These are phyloP conservation scores for Caloboletus firmus DNA, from an alignment of 1,284 basidiomycete species.

Conservation along the genomic window DNA sequence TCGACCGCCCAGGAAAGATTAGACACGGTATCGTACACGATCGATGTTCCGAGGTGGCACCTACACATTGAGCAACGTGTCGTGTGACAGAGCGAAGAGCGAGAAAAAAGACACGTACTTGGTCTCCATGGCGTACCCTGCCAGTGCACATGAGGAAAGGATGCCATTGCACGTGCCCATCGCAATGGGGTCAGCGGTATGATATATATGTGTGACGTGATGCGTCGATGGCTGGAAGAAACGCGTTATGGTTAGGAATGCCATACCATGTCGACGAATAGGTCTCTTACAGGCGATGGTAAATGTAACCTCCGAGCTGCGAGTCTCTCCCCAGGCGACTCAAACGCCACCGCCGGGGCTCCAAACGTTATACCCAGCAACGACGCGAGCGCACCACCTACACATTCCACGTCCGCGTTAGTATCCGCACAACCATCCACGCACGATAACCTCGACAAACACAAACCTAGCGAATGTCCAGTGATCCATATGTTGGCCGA, in stretches of 20 bases:
- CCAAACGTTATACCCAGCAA: constrained; percentile 91
- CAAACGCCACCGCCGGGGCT: constrained; percentile 86
- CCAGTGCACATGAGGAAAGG: constrained; percentile 68
- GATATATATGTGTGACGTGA: constrained; percentile 81
- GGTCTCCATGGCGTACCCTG: constrained; percentile 78
- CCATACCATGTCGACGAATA: not conserved
- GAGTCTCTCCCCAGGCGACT: constrained; percentile 88
- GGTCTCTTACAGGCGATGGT: constrained; percentile 64
- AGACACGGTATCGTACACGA: constrained; percentile 89
- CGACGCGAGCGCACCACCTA: constrained; percentile 83
- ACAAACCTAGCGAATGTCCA: constrained; percentile 68
- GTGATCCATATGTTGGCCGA: constrained; percentile 90
- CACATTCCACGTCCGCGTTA: not conserved
- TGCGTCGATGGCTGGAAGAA: constrained; percentile 60
- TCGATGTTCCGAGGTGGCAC: constrained; percentile 82
- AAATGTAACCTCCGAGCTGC: constrained; percentile 87
- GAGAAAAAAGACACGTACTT: constrained; percentile 41
- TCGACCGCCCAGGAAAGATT: constrained; percentile 83
- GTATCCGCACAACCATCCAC: not conserved
- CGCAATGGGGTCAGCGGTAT: constrained; percentile 84
- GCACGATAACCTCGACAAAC: constrained; percentile 12
- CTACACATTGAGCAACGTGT: constrained; percentile 57
- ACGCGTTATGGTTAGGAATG: constrained; percentile 4
- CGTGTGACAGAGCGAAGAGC: constrained; percentile 8
- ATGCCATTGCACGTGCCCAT: constrained; percentile 83